A percentile compares a stretch with the other conserved stretches of the same genome.
Conservation (phyloP, 345 rosid genomes). For the Lumnitzera racemosa region DNA sequence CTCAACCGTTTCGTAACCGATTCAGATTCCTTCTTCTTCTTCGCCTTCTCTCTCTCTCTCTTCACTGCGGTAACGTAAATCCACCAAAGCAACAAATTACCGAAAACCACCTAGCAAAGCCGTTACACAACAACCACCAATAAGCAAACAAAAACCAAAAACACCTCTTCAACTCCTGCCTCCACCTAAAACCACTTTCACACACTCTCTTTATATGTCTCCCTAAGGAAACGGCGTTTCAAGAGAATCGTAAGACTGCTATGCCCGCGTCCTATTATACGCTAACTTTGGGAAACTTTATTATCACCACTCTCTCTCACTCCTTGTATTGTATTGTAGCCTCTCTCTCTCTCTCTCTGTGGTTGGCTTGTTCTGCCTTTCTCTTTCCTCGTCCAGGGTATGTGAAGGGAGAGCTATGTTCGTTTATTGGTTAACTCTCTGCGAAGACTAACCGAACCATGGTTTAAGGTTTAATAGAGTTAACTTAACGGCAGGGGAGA, state of each 20-base stretch:
- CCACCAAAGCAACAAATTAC: too few species aligned
- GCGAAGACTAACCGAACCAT: constrained; percentile 10
- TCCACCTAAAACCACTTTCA: constrained; percentile 5
- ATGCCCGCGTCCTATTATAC: constrained; percentile 35
- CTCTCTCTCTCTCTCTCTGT: too few species aligned
- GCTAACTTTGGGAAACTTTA: constrained; percentile 20
- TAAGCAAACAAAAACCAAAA: not conserved
- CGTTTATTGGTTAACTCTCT: constrained; percentile 10
- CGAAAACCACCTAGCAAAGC: too few species aligned
- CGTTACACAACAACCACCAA: constrained; percentile 5
- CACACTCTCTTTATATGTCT: constrained; percentile 6
- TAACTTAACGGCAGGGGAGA: too few species aligned
- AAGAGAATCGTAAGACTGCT: constrained; percentile 23
- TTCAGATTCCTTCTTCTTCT: too few species aligned
- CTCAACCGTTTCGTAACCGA: too few species aligned
- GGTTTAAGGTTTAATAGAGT: constrained; percentile 14
- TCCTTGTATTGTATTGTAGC: not conserved
- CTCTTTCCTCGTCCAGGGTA: too few species aligned
- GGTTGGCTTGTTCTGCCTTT: too few species aligned
- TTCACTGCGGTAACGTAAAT: too few species aligned
- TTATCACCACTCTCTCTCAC: constrained; percentile 8
- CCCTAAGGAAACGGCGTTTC: constrained; percentile 27
- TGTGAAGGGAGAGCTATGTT: too few species aligned
- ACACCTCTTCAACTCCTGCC: constrained; percentile 8
- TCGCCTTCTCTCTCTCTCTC: too few species aligned